These are phyloP conservation scores for Sphagnum contortum DNA, from an alignment of 225 moss, liverwort and hornwort species.

Conservation along the genomic window DNA sequence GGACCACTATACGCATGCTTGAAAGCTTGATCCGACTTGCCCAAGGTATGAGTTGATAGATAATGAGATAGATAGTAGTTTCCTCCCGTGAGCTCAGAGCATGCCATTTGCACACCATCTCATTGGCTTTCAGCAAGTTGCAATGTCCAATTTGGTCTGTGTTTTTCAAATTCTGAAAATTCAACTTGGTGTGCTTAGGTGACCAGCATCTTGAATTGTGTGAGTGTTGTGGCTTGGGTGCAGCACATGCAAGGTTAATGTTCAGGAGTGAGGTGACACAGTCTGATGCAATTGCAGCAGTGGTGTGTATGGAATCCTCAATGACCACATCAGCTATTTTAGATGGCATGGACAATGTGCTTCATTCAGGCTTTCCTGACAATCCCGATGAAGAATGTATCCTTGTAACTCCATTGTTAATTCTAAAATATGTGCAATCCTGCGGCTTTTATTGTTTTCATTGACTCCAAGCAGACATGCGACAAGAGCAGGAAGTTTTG, in stretches of 20 bases:
- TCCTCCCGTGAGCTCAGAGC: too few relatives aligned
- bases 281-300: conserved; percentile 80
- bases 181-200: too few relatives aligned
- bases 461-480: conserved; percentile 22
- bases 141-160: too few relatives aligned
- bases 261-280: conserved; percentile 77
- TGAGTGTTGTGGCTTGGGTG: neutral
- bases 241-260: conserved; percentile 99
- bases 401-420: conserved; percentile 13
- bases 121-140: too few relatives aligned
- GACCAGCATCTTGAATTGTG: too few relatives aligned
- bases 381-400: conserved; percentile 98
- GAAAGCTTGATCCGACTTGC: conserved; percentile 96
- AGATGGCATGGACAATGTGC: conserved; percentile 79
- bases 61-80: neutral
- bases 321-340: conserved; percentile 89
- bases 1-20: conserved; percentile 96
- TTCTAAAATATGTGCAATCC: neutral
- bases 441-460: neutral
- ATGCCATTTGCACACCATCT: too few relatives aligned
- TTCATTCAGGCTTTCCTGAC: conserved; percentile 80
- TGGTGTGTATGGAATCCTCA: conserved; percentile 91
- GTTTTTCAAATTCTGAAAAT: too few relatives aligned
- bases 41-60: conserved; percentile 47
- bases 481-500: conserved; percentile 41